Base-by-base conservation (phyloP, 495 filamentous ascomycete genomes). In the Staphylotrichum longicolle region DNA sequence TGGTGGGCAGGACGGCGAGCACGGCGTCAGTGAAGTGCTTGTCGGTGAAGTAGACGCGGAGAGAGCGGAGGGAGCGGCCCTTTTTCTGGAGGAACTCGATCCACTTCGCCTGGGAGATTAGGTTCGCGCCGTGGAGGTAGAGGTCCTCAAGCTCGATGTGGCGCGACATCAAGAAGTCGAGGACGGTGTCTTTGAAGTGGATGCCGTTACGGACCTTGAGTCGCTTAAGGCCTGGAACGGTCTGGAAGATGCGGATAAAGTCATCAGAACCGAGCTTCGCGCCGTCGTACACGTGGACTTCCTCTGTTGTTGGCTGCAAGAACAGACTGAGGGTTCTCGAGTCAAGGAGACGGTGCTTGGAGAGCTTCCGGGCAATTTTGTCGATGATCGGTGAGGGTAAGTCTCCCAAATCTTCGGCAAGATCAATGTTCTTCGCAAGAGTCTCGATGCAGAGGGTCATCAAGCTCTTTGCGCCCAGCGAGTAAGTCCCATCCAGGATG, bases 351-450 rank as follows among this genome's bases (percentile, higher is more conserved):
- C 92, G 83, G 62, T 84, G 83, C 71, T 92, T 92, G 3, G 90
- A 90, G 53, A 96, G 79, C 42, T 92, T 90, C 57, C 90, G 84
- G 41, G 90, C 88, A 34, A 96, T 82, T 44, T 86, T 86, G 71
- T 91, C 83, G 48, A 95, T 77, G 33, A 91, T 73, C 1, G 73
- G 60, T 11, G 79, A 76, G 7, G 91, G 89, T 27, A 96, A 72
- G 62, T 93, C 91, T 8, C 91, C 91, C 55, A 96, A 83, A 61
- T 91, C 88, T 58, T 96, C 90, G 30, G 94, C 84, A 20, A 93
- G 82, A 35, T 88, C 78, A 34, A 95, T 89, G 60, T 95, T 90
- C 55, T 88, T 85, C 0, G 90, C 91, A 42, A 96, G 80, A 72
- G 88, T 91, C 81, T 92, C 86, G 58, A 93, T 86, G 73, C 91